Percentiles rank a stretch among this genome's conserved stretches.
Conservation (phyloP, 306 rosid genomes). For the Quercus dentata region DNA sequence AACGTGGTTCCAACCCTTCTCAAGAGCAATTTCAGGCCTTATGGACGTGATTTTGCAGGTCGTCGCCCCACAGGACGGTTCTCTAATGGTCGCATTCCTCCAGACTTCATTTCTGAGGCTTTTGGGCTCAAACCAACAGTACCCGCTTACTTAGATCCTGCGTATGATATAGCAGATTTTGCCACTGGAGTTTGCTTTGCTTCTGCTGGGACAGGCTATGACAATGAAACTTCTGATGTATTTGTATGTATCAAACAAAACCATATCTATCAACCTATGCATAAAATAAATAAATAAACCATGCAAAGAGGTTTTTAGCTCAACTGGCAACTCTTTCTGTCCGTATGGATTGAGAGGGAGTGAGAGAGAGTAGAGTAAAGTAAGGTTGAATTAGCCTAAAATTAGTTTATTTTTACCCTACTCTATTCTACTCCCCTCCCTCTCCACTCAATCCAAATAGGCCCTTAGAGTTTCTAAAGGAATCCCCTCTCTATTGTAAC, state of each 20-base stretch:
- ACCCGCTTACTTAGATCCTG: slow-evolving; percentile 50
- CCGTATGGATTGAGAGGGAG: no score
- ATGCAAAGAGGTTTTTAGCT: no score
- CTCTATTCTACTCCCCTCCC: no score
- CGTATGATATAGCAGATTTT: slow-evolving; percentile 36
- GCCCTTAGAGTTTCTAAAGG: no score
- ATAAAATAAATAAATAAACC: background rate
- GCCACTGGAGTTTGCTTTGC: slow-evolving; percentile 57
- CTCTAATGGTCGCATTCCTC: slow-evolving; percentile 43
- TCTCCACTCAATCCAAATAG: no score
- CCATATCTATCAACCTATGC: background rate
- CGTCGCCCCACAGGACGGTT: slow-evolving; percentile 47
- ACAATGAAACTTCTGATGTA: slow-evolving; percentile 44
- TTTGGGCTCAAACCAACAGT: slow-evolving; percentile 38
- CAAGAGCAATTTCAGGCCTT: slow-evolving; percentile 47
- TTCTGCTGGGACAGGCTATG: slow-evolving; percentile 60
- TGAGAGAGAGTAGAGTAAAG: no score
- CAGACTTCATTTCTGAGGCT: slow-evolving; percentile 40
- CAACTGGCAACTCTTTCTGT: no score
- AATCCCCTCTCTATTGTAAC: no score
- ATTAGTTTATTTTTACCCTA: no score
- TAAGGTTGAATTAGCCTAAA: no score
- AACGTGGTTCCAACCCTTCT: slow-evolving; percentile 28
- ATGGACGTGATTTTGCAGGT: slow-evolving; percentile 44
- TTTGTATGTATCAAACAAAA: slow-evolving; percentile 22